These are phyloP conservation scores for Corchorus capsularis DNA, from an alignment of 345 rosid species.

Conservation along the genomic window DNA sequence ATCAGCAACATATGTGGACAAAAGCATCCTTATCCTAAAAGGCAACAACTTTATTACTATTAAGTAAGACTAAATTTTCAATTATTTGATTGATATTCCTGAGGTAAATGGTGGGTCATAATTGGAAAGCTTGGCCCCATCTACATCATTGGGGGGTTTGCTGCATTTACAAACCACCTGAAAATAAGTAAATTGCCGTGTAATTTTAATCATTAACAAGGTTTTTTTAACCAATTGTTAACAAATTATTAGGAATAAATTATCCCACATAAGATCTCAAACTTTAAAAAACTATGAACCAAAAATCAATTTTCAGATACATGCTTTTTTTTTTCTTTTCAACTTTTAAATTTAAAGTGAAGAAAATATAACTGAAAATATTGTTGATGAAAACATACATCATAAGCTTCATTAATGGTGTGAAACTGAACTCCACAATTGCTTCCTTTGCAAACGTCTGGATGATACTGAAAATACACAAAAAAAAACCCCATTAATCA, in stretches of 20 bases:
- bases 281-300: no score
- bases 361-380: neutral
- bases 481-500: neutral
- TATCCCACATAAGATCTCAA: neutral
- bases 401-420: constrained; percentile 82
- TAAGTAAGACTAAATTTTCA: neutral
- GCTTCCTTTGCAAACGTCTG: constrained; percentile 93
- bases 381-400: constrained; percentile 45
- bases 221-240: neutral
- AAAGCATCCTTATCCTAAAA: neutral
- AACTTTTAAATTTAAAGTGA: neutral
- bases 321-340: neutral
- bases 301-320: no score
- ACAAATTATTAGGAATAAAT: neutral
- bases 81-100: neutral
- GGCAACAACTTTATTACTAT: neutral
- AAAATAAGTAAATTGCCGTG: neutral
- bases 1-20: neutral
- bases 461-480: constrained; percentile 72
- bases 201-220: no score
- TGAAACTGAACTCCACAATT: constrained; percentile 78
- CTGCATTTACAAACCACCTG: neutral
- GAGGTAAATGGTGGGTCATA: neutral
- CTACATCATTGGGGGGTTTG: neutral
- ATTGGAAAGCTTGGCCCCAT: neutral